Percentiles rank a stretch among this genome's conserved stretches.
Conservation (phyloP, 805 yeast species). For the Ogataea pilisensis region DNA sequence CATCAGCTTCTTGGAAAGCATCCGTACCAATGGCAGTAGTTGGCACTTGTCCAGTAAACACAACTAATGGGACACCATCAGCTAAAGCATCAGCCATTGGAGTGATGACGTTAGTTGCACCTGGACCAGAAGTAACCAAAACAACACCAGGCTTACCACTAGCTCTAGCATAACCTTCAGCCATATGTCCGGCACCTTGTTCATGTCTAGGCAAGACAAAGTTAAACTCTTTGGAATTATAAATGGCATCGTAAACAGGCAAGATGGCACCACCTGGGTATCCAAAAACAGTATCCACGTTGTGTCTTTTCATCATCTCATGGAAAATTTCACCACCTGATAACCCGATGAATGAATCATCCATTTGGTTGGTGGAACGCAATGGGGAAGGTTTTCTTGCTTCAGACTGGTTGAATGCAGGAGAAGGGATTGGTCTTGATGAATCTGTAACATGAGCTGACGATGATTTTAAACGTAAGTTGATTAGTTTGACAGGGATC, state of each 20-base stretch:
- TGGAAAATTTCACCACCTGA: slow-evolving; percentile 99
- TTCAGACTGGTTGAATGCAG: slow-evolving; percentile 42
- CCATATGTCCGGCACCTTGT: slow-evolving; percentile 99
- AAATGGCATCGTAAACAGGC: slow-evolving; percentile 96
- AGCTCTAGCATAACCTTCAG: slow-evolving; percentile 97
- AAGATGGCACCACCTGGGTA: slow-evolving; percentile 99
- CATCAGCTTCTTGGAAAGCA: slow-evolving; percentile 99
- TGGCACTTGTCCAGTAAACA: slow-evolving; percentile 96
- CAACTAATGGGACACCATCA: slow-evolving; percentile 96
- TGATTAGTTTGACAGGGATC: background rate
- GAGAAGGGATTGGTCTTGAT: slow-evolving; percentile 40
- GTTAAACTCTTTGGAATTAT: slow-evolving; percentile 81
- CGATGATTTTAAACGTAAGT: slow-evolving; percentile 20
- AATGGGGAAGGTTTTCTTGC: slow-evolving; percentile 18
- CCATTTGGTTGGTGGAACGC: slow-evolving; percentile 39
- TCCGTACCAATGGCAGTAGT: slow-evolving; percentile 96
- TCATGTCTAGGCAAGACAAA: slow-evolving; percentile 95
- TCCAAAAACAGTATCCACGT: slow-evolving; percentile 94
- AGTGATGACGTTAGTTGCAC: slow-evolving; percentile 97
- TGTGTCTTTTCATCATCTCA: slow-evolving; percentile 96
- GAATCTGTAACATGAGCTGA: slow-evolving; percentile 13
- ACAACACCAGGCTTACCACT: slow-evolving; percentile 96
- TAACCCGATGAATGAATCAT: slow-evolving; percentile 86
- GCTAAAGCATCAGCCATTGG: slow-evolving; percentile 97
- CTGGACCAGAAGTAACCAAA: slow-evolving; percentile 98